Base-by-base conservation (phyloP, 192 early-diverging fungal species). In the Backusella morwellensis region DNA sequence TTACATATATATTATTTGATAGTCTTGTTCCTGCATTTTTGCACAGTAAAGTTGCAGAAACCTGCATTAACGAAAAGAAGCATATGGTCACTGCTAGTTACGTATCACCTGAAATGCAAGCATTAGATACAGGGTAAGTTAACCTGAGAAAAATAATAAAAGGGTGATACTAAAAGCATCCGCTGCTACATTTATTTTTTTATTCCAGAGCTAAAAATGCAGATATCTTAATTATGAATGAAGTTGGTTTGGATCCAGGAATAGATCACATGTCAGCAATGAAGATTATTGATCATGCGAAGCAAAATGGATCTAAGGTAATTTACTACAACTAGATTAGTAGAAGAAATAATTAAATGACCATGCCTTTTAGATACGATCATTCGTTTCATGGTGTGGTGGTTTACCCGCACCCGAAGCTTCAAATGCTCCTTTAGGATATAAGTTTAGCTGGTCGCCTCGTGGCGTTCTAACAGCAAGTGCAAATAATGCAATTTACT, bases 241-340 rank as follows among this genome's bases (percentile, higher is more conserved):
- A 99, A 85, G 96, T 99, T 72, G 98, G 98, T 11, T 86, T 99
- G 68, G 98, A 99, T 85, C 98, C 98, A 5, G 98, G 95, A 76
- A 98, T 99, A 77, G 98, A 99, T 80, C 98, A 99, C 80, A 88
- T 97, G 86, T 95, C 93, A 66, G 97, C 97, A 19, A 96, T 98
- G 91, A 96, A 96, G 80, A 91, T 95, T 70, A 97, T 99, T 74
- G 93, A 98, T 68, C 66, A 78, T 29, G 38, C 44, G 4, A 78
- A 78, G 34, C 26, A 42, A 41, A 73, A 74, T 19, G 72, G 66
- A 8, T 67, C 36, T 2, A 78, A 74, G 67, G 77, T 78, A 54
- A 29, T 14, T 40, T 14, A 35, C 2, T 8, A 63, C 36, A 34
- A 5, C 0, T 67, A 70, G 3, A 26, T 0, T 38, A 12, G 6